These are phyloP conservation scores for Planoprotostelium fungivorum DNA, from an alignment of 78 protist species.

Conservation along the genomic window DNA sequence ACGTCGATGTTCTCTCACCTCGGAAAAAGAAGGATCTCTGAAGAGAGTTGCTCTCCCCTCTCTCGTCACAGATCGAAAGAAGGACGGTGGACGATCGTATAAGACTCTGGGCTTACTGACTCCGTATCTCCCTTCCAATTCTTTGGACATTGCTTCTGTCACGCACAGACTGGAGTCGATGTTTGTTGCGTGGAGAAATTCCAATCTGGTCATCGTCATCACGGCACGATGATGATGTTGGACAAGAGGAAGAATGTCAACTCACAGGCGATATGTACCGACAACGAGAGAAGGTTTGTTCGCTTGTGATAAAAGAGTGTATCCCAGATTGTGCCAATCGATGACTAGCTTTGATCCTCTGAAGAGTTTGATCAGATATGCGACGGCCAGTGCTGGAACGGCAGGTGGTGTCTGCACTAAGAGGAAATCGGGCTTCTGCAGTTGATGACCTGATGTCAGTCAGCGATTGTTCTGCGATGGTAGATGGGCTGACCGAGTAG, in stretches of 20 bases:
- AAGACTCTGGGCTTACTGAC: not conserved
- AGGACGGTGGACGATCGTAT: not conserved
- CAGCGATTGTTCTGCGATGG: not conserved
- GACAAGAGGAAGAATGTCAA: not conserved
- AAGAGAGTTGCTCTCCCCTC: not conserved
- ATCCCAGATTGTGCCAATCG: conserved; percentile 98
- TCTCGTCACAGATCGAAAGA: not conserved
- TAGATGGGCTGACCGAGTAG: not conserved
- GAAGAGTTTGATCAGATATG: conserved; percentile 31
- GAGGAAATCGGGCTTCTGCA: not conserved
- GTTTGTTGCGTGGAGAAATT: conserved; percentile 11
- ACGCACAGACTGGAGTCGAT: conserved; percentile 67
- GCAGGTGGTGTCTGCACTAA: conserved; percentile 92
- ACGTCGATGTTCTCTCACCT: not conserved
- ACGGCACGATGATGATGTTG: not conserved
- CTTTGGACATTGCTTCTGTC: conserved; percentile 60
- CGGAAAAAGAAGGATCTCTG: not conserved
- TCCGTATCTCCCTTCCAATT: conserved; percentile 20
- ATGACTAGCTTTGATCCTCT: conserved; percentile 56
- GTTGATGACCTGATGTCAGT: not conserved
- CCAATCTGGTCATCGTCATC: not conserved
- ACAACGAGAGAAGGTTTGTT: not conserved
- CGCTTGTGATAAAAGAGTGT: conserved; percentile 71
- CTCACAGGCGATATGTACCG: not conserved
- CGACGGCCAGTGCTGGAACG: conserved; percentile 81